These are phyloP conservation scores for Tephrocybe sp. DNA, from an alignment of 768 basidiomycete species.

Conservation along the genomic window DNA sequence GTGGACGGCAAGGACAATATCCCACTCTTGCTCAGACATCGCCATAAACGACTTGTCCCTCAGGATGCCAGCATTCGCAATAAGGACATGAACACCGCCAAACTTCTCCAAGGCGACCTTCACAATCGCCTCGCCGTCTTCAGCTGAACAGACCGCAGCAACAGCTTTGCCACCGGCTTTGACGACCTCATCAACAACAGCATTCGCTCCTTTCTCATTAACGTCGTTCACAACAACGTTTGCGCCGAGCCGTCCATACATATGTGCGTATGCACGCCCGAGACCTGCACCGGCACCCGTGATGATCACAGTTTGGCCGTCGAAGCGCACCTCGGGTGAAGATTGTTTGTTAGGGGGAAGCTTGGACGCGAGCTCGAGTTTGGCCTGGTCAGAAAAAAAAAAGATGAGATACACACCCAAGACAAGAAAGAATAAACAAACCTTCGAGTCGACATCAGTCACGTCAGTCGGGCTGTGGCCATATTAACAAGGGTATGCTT, in stretches of 20 bases:
- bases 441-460: constrained; percentile 60
- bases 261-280: constrained; percentile 86
- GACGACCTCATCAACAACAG: constrained; percentile 84
- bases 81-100: constrained; percentile 81
- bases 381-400: constrained; percentile 30
- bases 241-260: constrained; percentile 91
- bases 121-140: constrained; percentile 89
- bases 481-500: constrained; percentile 4
- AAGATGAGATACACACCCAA: background rate
- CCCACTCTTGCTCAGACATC: constrained; percentile 94
- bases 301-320: constrained; percentile 87
- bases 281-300: constrained; percentile 96
- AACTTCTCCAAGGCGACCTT: constrained; percentile 85
- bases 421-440: constrained; percentile 17
- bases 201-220: constrained; percentile 76
- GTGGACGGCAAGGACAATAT: constrained; percentile 85
- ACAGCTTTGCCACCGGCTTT: constrained; percentile 88
- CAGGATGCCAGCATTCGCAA: constrained; percentile 92
- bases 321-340: constrained; percentile 71
- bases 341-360: constrained; percentile 69
- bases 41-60: constrained; percentile 90
- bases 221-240: constrained; percentile 97
- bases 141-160: constrained; percentile 80
- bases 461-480: constrained; percentile 58
- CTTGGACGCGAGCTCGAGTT: constrained; percentile 62